phyloP scores from a whole-genome alignment of 345 rosid genomes.

The Mallotus nudiflorus region DNA sequence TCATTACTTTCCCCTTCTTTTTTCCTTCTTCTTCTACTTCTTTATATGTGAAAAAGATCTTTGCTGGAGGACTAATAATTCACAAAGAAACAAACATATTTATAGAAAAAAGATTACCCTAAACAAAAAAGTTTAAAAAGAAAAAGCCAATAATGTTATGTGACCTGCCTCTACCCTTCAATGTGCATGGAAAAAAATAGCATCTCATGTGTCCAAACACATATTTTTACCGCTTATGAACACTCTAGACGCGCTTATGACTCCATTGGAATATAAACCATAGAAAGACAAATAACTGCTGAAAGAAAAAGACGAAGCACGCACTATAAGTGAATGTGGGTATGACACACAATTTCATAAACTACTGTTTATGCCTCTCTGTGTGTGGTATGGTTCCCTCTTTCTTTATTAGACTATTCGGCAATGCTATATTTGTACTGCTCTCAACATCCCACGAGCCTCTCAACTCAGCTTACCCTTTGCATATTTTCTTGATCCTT shows the following conservation, averaged over 20 bases:
- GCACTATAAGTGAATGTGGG: slow-evolving; percentile 12
- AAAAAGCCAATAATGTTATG: slow-evolving; percentile 31
- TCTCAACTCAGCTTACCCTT: slow-evolving; percentile 20
- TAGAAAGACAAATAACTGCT: slow-evolving; percentile 8
- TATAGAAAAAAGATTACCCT: slow-evolving; percentile 4
- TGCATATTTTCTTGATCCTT: slow-evolving; percentile 25
- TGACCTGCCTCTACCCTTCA: slow-evolving; percentile 19
- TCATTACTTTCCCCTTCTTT: neutral
- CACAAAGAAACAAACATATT: slow-evolving; percentile 29
- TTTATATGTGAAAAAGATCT: neutral
- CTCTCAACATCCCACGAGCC: slow-evolving; percentile 61
- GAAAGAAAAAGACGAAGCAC: neutral
- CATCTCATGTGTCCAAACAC: slow-evolving; percentile 30
- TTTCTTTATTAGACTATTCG: neutral
- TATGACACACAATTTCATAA: neutral
- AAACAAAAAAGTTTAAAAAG: slow-evolving; percentile 23
- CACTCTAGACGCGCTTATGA: slow-evolving; percentile 19
- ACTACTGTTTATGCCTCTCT: neutral
- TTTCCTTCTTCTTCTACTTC: no score
- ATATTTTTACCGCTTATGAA: slow-evolving; percentile 16
- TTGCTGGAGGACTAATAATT: slow-evolving; percentile 13
- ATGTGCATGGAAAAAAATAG: slow-evolving; percentile 20
- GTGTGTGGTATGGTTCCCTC: neutral
- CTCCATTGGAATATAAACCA: neutral
- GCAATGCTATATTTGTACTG: slow-evolving; percentile 17